Evolutionary conservation across 2,329 filamentous ascomycete species (phyloP).

Genomic region (Fusarium sp.): DNA sequence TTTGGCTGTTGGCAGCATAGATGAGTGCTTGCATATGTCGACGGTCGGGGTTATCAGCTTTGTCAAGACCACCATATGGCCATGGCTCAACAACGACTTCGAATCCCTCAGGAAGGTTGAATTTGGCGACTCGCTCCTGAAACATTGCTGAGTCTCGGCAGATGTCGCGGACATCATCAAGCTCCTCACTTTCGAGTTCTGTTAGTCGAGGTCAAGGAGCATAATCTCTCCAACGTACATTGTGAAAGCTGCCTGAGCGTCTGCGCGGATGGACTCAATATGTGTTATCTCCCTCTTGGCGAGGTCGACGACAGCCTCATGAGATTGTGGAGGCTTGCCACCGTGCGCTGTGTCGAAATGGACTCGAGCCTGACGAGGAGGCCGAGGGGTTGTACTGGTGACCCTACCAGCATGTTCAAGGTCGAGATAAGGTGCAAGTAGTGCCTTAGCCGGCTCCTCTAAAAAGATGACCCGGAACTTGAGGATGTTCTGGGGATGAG

Average conservation of each 20-base stretch:
- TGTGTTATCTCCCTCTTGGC: conserved; percentile 40
- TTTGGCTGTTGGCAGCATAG: conserved; percentile 48
- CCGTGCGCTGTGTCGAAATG: conserved; percentile 52
- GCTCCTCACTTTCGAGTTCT: conserved; percentile 34
- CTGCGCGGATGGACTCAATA: conserved; percentile 48
- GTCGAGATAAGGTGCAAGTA: background rate
- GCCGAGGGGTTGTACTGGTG: conserved; percentile 43
- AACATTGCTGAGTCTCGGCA: conserved; percentile 47
- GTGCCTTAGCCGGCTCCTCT: background rate
- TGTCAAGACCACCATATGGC: conserved; percentile 49
- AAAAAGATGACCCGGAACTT: background rate
- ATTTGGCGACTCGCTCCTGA: conserved; percentile 46
- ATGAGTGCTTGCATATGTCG: conserved; percentile 51
- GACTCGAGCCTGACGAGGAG: conserved; percentile 55
- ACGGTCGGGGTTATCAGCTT: conserved; percentile 41
- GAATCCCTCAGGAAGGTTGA: conserved; percentile 47
- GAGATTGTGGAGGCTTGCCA: conserved; percentile 41
- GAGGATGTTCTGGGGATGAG: background rate
- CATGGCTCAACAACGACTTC: conserved; percentile 50
- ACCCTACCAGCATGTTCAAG: conserved; percentile 52
- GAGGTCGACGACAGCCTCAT: conserved; percentile 53
- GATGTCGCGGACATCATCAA: conserved; percentile 50
- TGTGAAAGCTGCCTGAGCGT: background rate
- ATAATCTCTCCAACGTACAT: accelerated
- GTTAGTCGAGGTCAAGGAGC: accelerated